Evolutionary conservation across 2,329 filamentous ascomycete genomes (phyloP).

Genomic region (Scedosporium apiospermum): DNA sequence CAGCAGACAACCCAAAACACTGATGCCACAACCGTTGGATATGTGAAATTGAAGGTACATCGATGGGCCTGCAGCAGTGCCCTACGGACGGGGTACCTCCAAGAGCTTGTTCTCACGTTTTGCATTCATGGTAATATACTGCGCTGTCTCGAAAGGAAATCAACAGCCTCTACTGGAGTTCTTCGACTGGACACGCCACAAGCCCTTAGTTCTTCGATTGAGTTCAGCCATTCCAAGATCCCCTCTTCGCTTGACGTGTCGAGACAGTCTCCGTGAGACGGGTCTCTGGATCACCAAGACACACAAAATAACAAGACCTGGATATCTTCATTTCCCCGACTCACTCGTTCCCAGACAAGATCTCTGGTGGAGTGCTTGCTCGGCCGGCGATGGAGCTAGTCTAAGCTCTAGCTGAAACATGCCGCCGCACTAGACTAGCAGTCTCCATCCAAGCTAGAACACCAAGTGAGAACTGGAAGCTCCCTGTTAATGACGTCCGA

Average conservation of each 20-base stretch:
- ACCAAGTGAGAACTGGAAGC: neutral
- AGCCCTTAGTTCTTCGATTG: too few relatives aligned
- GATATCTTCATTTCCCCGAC: neutral
- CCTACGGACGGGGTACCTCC: neutral
- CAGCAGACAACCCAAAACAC: neutral
- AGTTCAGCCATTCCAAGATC: too few relatives aligned
- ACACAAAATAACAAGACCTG: neutral
- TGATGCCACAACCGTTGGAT: slow-evolving; percentile 1
- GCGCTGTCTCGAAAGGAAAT: too few relatives aligned
- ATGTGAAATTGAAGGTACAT: neutral
- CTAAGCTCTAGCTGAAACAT: slow-evolving; percentile 1
- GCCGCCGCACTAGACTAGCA: neutral
- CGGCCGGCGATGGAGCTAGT: neutral
- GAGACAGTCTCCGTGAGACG: too few relatives aligned
- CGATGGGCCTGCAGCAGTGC: neutral
- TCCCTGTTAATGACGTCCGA: neutral
- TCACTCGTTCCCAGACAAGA: neutral
- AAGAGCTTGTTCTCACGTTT: neutral
- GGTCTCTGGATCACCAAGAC: neutral
- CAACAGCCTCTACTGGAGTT: too few relatives aligned
- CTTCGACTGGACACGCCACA: too few relatives aligned
- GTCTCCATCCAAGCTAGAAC: neutral
- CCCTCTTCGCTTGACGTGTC: too few relatives aligned
- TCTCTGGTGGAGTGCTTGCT: neutral
- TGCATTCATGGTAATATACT: too few relatives aligned